Evolutionary conservation across 768 basidiomycete species (phyloP), one percentile per base, ranked within the genome.

Genomic region (Paxillus involutus): DNA sequence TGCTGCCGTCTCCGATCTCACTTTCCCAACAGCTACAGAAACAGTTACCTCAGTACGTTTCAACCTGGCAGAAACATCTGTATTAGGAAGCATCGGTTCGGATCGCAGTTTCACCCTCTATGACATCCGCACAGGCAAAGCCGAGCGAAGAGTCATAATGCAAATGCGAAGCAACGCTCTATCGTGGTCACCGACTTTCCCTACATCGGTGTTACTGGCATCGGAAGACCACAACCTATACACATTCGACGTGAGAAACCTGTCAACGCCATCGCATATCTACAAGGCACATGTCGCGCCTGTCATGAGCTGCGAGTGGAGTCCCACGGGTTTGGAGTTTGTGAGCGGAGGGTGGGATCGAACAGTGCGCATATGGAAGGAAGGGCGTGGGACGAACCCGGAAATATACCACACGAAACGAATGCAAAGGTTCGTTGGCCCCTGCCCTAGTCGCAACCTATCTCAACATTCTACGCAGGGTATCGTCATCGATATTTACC

Each of bases 211-310:
- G 37, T 82, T 99, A 8, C 82, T 98, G 7, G 97, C 92, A n/a
- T 98, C 95, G 0, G 97, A 98, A 76, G 96, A 98, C 65, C 95
- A 98, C 75, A 97, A 98, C 64, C 79, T 98, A 24, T 98, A 98
- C 71, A 98, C 97, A 0, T 99, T 97, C 70, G 97, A 99, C 65
- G 88, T 98, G 47, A 83, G 97, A 41, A 83, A 89, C 51, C 79
- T 99, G 21, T 73, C 81, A 12, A 77, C 81, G 2, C 93, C 97
- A 4, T 91, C 85, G 2, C 91, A 96, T 57, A 90, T 98, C 26
- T 98, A 96, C 80, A 98, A 98, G 72, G 94, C 86, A 0, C 97
- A 99, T 68, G 96, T 98, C 17, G 92, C 91, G 0, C 93, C 94
- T 4, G 97, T 97, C 40, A 98, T 94, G 88, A 85, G 85, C 47